Evolutionary conservation across 768 basidiomycete species (phyloP).

Genomic region (Rubroboletus pulcherrimus): DNA sequence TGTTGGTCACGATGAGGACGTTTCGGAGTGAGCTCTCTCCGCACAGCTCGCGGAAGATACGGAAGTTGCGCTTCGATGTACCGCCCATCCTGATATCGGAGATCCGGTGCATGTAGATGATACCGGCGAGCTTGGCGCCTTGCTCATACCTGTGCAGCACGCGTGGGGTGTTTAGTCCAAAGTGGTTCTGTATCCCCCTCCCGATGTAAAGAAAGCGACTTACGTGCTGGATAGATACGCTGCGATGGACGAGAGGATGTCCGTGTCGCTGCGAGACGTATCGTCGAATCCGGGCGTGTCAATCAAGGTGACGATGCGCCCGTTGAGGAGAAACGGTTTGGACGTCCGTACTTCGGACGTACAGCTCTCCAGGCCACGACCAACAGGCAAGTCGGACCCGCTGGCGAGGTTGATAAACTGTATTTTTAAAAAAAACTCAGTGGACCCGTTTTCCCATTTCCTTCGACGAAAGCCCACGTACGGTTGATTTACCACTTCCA

Average conservation of each 20-base stretch:
- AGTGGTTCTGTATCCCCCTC: background rate
- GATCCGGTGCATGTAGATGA: conserved; percentile 56
- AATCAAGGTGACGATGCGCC: conserved; percentile 43
- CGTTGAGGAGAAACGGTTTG: conserved; percentile 43
- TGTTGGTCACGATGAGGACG: conserved; percentile 52
- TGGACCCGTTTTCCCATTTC: background rate
- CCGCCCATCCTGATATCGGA: conserved; percentile 49
- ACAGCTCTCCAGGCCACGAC: conserved; percentile 46
- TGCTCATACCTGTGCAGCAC: conserved; percentile 28
- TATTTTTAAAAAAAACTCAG: background rate
- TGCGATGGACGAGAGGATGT: conserved; percentile 50
- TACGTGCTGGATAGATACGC: conserved; percentile 34
- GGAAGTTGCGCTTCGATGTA: conserved; percentile 48
- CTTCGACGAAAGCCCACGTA: conserved; percentile 6
- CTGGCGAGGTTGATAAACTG: conserved; percentile 56
- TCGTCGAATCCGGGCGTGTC: conserved; percentile 66
- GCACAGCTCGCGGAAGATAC: conserved; percentile 51
- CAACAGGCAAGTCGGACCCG: conserved; percentile 45
- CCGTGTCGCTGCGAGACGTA: conserved; percentile 44
- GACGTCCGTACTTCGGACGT: conserved; percentile 45
- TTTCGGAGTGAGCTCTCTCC: conserved; percentile 47
- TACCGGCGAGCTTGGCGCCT: conserved; percentile 42
- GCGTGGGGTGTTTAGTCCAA: background rate
- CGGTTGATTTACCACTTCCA: conserved; percentile 37
- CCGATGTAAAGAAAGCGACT: background rate